A percentile compares a stretch with the other conserved stretches of the same genome.
Evolutionary conservation across 2,329 filamentous ascomycete species (phyloP).

Genomic region (Penicillium glabrum): DNA sequence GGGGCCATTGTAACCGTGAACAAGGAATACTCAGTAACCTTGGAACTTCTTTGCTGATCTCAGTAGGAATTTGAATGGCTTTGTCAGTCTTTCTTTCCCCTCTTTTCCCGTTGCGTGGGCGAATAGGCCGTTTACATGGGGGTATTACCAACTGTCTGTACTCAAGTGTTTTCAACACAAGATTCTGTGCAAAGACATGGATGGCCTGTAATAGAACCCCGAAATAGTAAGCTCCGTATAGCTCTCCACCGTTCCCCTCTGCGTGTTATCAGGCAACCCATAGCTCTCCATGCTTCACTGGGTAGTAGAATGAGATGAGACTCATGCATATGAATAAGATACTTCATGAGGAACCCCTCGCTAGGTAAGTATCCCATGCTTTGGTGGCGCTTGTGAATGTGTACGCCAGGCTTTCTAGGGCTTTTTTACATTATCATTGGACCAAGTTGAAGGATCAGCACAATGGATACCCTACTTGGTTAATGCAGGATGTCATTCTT

Average conservation of each 20-base stretch:
- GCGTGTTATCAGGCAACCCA: neutral
- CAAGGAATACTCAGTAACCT: neutral
- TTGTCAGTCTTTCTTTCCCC: neutral
- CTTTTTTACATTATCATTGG: no score
- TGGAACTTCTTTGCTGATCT: neutral
- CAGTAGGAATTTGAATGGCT: neutral
- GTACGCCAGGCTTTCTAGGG: no score
- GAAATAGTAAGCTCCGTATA: no score
- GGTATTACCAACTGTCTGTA: no score
- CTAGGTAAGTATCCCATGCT: neutral
- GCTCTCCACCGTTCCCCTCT: neutral
- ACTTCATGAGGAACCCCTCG: neutral
- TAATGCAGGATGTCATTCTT: no score
- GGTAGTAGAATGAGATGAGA: neutral
- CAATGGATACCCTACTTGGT: no score
- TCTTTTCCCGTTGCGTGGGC: neutral
- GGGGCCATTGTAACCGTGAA: neutral
- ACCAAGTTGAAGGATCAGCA: no score
- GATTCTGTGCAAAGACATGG: no score
- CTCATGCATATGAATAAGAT: neutral
- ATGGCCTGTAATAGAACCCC: no score
- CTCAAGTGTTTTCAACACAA: no score
- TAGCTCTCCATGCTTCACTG: neutral
- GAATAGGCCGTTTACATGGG: neutral
- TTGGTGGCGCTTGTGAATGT: neutral